A percentile compares a stretch with the other conserved stretches of the same genome.
phyloP scores from a whole-genome alignment of 2,329 filamentous ascomycete species.

The Calonectria pteridis region DNA sequence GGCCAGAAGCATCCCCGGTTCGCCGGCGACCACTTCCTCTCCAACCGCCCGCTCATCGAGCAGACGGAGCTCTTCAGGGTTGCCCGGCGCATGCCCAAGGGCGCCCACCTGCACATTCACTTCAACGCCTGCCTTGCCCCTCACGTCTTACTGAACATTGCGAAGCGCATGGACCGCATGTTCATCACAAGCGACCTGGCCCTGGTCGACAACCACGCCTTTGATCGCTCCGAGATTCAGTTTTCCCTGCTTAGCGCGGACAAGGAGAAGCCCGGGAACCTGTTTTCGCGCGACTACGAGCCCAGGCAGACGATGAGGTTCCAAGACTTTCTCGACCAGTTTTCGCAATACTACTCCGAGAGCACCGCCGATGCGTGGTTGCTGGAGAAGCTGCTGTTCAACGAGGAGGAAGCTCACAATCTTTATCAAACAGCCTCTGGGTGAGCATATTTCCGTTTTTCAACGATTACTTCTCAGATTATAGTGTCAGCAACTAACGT shows the following conservation, averaged over 20 bases:
- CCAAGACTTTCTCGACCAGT: constrained; percentile 54
- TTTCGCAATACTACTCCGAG: constrained; percentile 42
- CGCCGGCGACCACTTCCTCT: constrained; percentile 69
- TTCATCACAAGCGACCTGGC: constrained; percentile 72
- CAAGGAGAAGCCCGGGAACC: constrained; percentile 52
- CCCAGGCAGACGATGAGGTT: constrained; percentile 60
- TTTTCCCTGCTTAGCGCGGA: constrained; percentile 64
- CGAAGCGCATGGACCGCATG: constrained; percentile 72
- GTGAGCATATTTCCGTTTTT: constrained; percentile 53
- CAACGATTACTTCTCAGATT: background rate
- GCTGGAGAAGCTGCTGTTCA: constrained; percentile 71
- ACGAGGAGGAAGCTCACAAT: constrained; percentile 70
- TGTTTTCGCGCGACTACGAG: constrained; percentile 65
- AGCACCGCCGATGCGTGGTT: constrained; percentile 65
- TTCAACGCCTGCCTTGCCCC: constrained; percentile 81
- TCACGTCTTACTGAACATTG: constrained; percentile 67
- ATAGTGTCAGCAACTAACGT: constrained; percentile 24
- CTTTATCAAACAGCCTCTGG: constrained; percentile 63
- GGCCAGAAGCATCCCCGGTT: constrained; percentile 61
- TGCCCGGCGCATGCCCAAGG: constrained; percentile 74
- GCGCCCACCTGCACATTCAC: constrained; percentile 79
- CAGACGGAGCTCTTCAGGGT: constrained; percentile 69
- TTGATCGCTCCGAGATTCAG: constrained; percentile 69
- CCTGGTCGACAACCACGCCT: constrained; percentile 57
- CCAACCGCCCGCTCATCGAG: constrained; percentile 66